phyloP scores from a whole-genome alignment of 768 basidiomycete genomes.

The Termitomyces sp. region DNA sequence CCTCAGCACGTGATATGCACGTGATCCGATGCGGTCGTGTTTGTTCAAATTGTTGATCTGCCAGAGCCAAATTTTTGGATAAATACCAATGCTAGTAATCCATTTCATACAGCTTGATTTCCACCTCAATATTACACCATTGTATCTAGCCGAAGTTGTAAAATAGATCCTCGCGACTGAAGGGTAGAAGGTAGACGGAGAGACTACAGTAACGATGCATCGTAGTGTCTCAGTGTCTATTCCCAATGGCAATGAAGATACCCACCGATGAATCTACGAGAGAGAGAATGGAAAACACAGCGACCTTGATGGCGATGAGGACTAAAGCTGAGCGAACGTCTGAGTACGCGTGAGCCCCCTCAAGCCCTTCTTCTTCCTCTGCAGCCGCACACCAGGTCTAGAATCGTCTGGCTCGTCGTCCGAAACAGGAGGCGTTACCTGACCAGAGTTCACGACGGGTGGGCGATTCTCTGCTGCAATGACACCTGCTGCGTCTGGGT shows the following conservation, averaged over 20 bases:
- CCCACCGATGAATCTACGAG: neutral
- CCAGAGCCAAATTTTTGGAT: too few species aligned
- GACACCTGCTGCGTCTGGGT: constrained; percentile 29
- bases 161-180: neutral
- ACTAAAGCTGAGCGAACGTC: constrained; percentile 25
- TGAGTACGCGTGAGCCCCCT: constrained; percentile 25
- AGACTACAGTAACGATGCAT: neutral
- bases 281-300: neutral
- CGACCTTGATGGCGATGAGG: neutral
- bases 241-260: neutral
- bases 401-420: constrained; percentile 15
- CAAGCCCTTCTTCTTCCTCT: constrained; percentile 13
- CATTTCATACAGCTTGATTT: too few species aligned
- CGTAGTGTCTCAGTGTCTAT: neutral
- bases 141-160: too few species aligned
- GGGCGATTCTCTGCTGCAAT: constrained; percentile 21
- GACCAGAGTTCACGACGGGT: constrained; percentile 11
- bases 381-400: constrained; percentile 4
- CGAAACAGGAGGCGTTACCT: constrained; percentile 6
- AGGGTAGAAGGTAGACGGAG: neutral
- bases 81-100: too few species aligned
- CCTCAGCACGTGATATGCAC: too few species aligned
- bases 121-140: too few species aligned
- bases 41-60: too few species aligned
- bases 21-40: too few species aligned